Evolutionary conservation across 345 rosid species (phyloP).

Genomic region (Populus simonii): DNA sequence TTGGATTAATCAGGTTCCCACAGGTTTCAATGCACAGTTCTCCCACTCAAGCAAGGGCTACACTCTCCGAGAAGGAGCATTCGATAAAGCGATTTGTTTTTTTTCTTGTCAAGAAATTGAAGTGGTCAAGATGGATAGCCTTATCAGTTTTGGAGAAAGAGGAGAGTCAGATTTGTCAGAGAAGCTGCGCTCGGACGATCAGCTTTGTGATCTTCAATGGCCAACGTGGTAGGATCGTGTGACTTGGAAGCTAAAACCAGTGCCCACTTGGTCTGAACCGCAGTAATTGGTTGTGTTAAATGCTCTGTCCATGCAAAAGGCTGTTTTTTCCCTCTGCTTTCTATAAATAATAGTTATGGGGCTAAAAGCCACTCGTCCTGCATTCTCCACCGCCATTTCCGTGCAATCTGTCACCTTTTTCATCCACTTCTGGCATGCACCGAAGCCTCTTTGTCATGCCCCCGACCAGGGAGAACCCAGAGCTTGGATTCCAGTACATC

Average conservation of each 20-base stretch:
- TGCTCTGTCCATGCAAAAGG: slow-evolving; percentile 3
- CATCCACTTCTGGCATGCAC: slow-evolving; percentile 18
- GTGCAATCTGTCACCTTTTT: slow-evolving; percentile 27
- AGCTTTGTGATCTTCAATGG: slow-evolving; percentile 24
- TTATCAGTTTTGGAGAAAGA: neutral
- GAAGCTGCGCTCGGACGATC: slow-evolving; percentile 26
- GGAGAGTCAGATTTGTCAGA: slow-evolving; percentile 21
- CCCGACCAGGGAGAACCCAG: slow-evolving; percentile 11
- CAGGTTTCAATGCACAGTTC: neutral
- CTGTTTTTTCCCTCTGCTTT: slow-evolving; percentile 22
- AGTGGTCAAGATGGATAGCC: neutral
- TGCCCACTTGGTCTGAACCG: slow-evolving; percentile 32
- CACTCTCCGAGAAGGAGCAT: slow-evolving; percentile 4
- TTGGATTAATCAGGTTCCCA: too few relatives aligned
- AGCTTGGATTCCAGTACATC: slow-evolving; percentile 1
- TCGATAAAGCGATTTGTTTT: neutral
- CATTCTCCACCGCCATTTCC: slow-evolving; percentile 37
- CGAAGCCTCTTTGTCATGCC: slow-evolving; percentile 10
- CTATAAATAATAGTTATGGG: slow-evolving; percentile 36
- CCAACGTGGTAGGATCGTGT: slow-evolving; percentile 33
- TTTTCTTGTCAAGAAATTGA: neutral
- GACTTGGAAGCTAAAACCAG: slow-evolving; percentile 26
- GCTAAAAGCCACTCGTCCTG: slow-evolving; percentile 15
- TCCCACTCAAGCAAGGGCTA: neutral
- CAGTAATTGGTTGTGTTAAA: neutral